Conservation (phyloP, 768 basidiomycete genomes). For the Boletus eberwhitei region DNA sequence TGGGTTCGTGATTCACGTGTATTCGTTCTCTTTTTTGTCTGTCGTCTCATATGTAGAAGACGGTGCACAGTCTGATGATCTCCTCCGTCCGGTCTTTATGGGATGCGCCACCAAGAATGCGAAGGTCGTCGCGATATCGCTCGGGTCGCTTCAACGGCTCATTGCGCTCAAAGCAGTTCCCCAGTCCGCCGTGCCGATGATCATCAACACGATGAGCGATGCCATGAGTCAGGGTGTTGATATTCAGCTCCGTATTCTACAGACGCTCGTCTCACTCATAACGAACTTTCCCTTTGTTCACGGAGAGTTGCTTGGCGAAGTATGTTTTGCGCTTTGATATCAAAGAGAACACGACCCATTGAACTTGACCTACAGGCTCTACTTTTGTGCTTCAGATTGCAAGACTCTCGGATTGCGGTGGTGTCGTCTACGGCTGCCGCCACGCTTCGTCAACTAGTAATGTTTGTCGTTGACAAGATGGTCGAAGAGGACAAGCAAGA, state of each 20-base stretch:
- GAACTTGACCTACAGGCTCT: constrained; percentile 58
- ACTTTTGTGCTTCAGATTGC: constrained; percentile 90
- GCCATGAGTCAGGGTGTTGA: constrained; percentile 94
- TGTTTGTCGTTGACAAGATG: constrained; percentile 97
- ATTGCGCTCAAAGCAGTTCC: constrained; percentile 86
- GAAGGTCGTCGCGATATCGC: constrained; percentile 90
- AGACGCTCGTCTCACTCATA: constrained; percentile 87
- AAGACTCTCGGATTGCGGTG: constrained; percentile 93
- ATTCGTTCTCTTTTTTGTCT: not conserved
- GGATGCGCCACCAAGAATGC: constrained; percentile 90
- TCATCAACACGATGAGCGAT: constrained; percentile 81
- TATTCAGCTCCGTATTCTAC: constrained; percentile 90
- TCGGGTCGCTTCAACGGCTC: constrained; percentile 87
- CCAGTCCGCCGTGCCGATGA: constrained; percentile 69
- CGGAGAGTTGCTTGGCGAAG: constrained; percentile 76
- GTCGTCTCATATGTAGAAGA: constrained; percentile 40
- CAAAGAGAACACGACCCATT: not conserved
- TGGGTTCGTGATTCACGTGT: constrained; percentile 34
- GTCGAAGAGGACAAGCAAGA: constrained; percentile 65
- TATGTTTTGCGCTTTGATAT: constrained; percentile 36
- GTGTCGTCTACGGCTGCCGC: constrained; percentile 97
- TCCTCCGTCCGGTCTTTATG: constrained; percentile 88
- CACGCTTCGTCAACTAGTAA: constrained; percentile 90
- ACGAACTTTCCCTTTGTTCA: constrained; percentile 85
- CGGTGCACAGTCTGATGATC: constrained; percentile 74